Conservation (phyloP, 441 rosid species). For the Pelargonium myrrhifolium region DNA sequence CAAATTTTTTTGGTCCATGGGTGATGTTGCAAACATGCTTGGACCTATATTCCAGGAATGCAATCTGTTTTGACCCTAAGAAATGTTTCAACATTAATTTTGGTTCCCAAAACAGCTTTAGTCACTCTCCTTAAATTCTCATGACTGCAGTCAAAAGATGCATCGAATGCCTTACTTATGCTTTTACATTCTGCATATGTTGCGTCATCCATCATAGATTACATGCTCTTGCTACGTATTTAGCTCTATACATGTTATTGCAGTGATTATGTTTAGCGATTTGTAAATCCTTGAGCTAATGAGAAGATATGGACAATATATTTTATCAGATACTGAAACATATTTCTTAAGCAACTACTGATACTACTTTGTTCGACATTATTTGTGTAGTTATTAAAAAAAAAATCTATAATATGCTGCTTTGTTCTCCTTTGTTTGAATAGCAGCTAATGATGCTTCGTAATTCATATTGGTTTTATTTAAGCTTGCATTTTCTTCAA, state of each 20-base stretch:
- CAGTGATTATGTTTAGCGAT: background rate
- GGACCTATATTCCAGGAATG: background rate
- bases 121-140: slow-evolving; percentile 1
- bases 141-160: background rate
- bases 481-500: slow-evolving; percentile 10
- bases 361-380: slow-evolving; percentile 4
- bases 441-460: background rate
- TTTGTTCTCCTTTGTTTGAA: background rate
- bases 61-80: background rate
- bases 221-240: background rate
- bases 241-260: background rate
- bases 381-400: background rate
- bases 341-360: background rate
- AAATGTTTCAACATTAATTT: background rate
- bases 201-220: background rate
- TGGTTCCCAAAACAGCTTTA: background rate
- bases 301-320: background rate
- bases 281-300: slow-evolving; percentile 3
- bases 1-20: background rate
- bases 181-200: background rate
- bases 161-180: background rate
- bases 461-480: background rate
- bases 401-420: background rate
- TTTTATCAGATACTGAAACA: background rate
- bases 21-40: background rate